Evolutionary conservation across 192 early-diverging fungal species (phyloP).

Genomic region (Borealophlyctis nickersoniae): DNA sequence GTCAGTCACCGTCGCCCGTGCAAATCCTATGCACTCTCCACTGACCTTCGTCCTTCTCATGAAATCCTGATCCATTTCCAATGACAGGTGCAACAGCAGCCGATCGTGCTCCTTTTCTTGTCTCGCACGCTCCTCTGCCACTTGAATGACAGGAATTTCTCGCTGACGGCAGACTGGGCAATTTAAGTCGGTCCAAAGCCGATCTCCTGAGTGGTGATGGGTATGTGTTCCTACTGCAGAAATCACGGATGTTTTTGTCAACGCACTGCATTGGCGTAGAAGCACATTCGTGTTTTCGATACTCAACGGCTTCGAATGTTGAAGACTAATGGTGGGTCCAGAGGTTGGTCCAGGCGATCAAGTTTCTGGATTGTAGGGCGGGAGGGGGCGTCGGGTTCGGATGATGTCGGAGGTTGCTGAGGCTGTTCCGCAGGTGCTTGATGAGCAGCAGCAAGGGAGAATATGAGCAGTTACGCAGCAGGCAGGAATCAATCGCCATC

Average conservation of each 20-base stretch:
- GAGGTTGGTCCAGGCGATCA: not conserved
- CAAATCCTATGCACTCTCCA: not conserved
- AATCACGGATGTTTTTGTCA: too few species aligned
- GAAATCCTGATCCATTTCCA: conserved; percentile 41
- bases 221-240: conserved; percentile 30
- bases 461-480: too few species aligned
- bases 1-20: not conserved
- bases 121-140: conserved; percentile 14
- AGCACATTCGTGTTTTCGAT: too few species aligned
- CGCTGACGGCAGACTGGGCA: conserved; percentile 45
- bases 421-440: too few species aligned
- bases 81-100: conserved; percentile 41
- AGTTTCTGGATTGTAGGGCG: not conserved
- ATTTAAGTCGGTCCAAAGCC: conserved; percentile 41
- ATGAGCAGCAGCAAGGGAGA: too few species aligned
- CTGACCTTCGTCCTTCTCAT: conserved; percentile 26
- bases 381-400: not conserved
- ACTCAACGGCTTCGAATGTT: not conserved
- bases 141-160: conserved; percentile 21
- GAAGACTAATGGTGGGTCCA: not conserved
- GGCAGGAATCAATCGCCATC: too few species aligned
- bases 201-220: conserved; percentile 42
- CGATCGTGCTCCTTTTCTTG: conserved; percentile 45
- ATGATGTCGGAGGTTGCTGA: too few species aligned
- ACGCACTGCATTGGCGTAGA: too few species aligned